phyloP scores from a whole-genome alignment of 2,329 filamentous ascomycete genomes.

The Podosphaera aphanis region DNA sequence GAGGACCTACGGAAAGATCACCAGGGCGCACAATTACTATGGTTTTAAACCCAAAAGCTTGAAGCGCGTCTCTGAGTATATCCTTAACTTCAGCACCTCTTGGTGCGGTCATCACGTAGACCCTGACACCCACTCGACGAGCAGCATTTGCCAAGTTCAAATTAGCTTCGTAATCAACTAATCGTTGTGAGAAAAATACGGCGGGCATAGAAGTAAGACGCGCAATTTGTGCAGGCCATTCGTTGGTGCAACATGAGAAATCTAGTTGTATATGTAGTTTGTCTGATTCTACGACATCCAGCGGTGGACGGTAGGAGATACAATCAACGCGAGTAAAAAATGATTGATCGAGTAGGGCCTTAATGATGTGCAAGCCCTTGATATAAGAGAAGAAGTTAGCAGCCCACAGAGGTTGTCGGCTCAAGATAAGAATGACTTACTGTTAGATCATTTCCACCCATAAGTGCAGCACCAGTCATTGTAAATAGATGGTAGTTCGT shows the following conservation, averaged over 20 bases:
- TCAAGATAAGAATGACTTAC: slow-evolving; percentile 18
- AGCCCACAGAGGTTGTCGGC: too few relatives aligned
- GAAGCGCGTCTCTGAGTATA: slow-evolving; percentile 60
- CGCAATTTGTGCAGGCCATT: slow-evolving; percentile 41
- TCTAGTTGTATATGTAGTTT: slow-evolving; percentile 37
- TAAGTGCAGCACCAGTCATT: slow-evolving; percentile 23
- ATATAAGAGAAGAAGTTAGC: not conserved
- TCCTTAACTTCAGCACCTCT: slow-evolving; percentile 51
- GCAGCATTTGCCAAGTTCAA: slow-evolving; percentile 54
- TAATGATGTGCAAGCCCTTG: slow-evolving; percentile 51
- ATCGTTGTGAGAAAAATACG: slow-evolving; percentile 64
- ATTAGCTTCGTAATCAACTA: slow-evolving; percentile 75
- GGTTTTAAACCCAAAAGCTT: slow-evolving; percentile 49
- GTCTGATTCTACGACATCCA: slow-evolving; percentile 16
- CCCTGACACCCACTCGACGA: slow-evolving; percentile 44
- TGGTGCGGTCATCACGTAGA: slow-evolving; percentile 27
- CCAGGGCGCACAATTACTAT: slow-evolving; percentile 59
- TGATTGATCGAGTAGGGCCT: slow-evolving; percentile 31
- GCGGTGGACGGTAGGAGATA: slow-evolving; percentile 42
- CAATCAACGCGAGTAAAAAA: slow-evolving; percentile 28
- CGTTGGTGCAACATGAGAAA: slow-evolving; percentile 39
- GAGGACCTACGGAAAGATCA: slow-evolving; percentile 34
- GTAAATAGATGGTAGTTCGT: too few relatives aligned
- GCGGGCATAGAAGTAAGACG: slow-evolving; percentile 30
- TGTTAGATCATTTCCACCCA: slow-evolving; percentile 25